A percentile compares a stretch with the other conserved stretches of the same genome.
Evolutionary conservation across 1,284 basidiomycete genomes (phyloP).

Genomic region (Cutaneotrichosporon mucoides): DNA sequence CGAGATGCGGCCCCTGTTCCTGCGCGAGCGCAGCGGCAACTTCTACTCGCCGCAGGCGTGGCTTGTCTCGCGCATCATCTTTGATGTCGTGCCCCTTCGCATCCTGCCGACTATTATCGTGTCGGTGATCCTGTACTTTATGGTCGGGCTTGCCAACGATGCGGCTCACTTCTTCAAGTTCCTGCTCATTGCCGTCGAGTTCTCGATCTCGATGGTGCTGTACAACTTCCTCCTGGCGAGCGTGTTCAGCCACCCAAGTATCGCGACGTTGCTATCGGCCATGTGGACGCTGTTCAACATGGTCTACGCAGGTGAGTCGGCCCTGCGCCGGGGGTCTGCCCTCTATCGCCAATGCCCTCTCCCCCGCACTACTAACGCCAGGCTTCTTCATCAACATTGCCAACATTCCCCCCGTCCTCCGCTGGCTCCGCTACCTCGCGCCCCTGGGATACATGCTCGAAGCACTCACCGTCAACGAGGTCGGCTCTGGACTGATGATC

Average conservation of each 20-base stretch:
- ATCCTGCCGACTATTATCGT: slow-evolving; percentile 90
- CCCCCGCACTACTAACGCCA: background rate
- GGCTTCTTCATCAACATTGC: slow-evolving; percentile 69
- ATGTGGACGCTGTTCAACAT: slow-evolving; percentile 70
- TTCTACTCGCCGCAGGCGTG: slow-evolving; percentile 60
- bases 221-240: slow-evolving; percentile 88
- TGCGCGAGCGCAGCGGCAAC: slow-evolving; percentile 72
- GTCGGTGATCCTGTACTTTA: slow-evolving; percentile 90
- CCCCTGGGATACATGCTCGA: slow-evolving; percentile 61
- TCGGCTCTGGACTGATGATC: slow-evolving; percentile 77
- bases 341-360: too few relatives aligned
- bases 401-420: slow-evolving; percentile 72
- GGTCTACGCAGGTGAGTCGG: slow-evolving; percentile 61
- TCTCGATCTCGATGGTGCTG: slow-evolving; percentile 73
- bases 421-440: slow-evolving; percentile 72
- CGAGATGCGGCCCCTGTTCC: slow-evolving; percentile 72
- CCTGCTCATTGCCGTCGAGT: slow-evolving; percentile 69
- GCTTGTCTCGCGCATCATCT: slow-evolving; percentile 95
- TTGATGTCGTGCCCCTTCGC: slow-evolving; percentile 89
- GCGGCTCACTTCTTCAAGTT: slow-evolving; percentile 76
- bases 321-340: too few relatives aligned
- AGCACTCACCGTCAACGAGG: slow-evolving; percentile 81
- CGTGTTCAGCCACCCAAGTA: slow-evolving; percentile 72
- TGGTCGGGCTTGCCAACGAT: slow-evolving; percentile 74
- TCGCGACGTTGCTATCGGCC: slow-evolving; percentile 77